Evolutionary conservation across 2,329 filamentous ascomycete genomes (phyloP).

Genomic region (Stachybotrys chlorohalonatus): DNA sequence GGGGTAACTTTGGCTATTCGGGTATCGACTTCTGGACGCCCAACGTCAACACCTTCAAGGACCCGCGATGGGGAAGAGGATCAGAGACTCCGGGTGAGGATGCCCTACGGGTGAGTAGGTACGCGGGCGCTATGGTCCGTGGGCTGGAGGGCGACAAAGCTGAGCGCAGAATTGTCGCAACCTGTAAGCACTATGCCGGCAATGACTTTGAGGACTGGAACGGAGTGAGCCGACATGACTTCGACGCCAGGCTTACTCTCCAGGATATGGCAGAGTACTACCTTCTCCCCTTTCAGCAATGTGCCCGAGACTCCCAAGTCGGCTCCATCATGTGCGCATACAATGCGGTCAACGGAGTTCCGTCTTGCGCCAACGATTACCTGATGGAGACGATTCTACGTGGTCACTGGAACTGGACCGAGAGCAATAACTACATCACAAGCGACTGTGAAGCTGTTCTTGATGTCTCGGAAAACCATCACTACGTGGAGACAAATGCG

Average conservation of each 20-base stretch:
- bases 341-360: slow-evolving; percentile 57
- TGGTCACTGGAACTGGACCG: slow-evolving; percentile 55
- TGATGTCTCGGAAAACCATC: slow-evolving; percentile 40
- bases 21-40: slow-evolving; percentile 56
- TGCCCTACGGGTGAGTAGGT: slow-evolving; percentile 36
- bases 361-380: slow-evolving; percentile 54
- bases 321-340: slow-evolving; percentile 55
- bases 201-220: slow-evolving; percentile 45
- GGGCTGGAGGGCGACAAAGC: slow-evolving; percentile 35
- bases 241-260: slow-evolving; percentile 44
- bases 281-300: slow-evolving; percentile 55
- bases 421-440: slow-evolving; percentile 52
- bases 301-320: slow-evolving; percentile 47
- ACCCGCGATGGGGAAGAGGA: slow-evolving; percentile 54
- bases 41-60: slow-evolving; percentile 57
- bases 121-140: slow-evolving; percentile 42
- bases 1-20: slow-evolving; percentile 48
- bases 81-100: slow-evolving; percentile 54
- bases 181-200: slow-evolving; percentile 51
- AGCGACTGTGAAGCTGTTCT: slow-evolving; percentile 57
- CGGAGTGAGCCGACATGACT: slow-evolving; percentile 30
- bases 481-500: slow-evolving; percentile 24
- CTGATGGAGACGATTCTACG: slow-evolving; percentile 54
- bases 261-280: slow-evolving; percentile 64
- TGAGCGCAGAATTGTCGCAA: slow-evolving; percentile 35